Evolutionary conservation across 139 green algal genomes (phyloP).

Genomic region (Closterium sp.): DNA sequence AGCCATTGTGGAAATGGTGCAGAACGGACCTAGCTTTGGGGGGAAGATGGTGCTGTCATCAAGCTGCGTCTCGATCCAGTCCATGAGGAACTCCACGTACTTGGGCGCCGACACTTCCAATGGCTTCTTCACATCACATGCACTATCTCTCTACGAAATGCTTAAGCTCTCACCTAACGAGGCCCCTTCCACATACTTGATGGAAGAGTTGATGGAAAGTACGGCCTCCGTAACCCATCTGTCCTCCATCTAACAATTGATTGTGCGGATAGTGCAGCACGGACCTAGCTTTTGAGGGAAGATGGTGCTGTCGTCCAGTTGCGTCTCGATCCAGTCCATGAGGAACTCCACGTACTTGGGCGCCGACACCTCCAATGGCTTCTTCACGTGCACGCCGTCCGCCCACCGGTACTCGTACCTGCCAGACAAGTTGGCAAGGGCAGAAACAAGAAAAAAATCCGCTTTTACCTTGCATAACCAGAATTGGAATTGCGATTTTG

Average conservation of each 20-base stretch:
- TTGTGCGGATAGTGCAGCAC: not conserved
- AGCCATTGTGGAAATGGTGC: no score
- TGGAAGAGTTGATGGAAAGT: no score
- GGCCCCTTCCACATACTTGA: no score
- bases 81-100: constrained; percentile 94
- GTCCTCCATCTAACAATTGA: no score
- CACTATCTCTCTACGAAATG: no score
- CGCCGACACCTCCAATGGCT: constrained; percentile 85
- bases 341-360: constrained; percentile 94
- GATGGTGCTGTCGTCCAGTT: constrained; percentile 85
- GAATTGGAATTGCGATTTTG: no score
- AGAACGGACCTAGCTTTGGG: constrained; percentile 65
- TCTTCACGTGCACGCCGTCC: constrained; percentile 91
- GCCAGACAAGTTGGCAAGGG: not conserved
- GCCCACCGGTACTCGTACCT: constrained; percentile 97
- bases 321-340: constrained; percentile 96
- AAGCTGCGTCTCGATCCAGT: constrained; percentile 95
- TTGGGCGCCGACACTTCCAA: constrained; percentile 75
- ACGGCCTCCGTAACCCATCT: no score
- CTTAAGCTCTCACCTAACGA: no score
- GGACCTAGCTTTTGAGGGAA: constrained; percentile 82
- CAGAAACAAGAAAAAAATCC: not conserved
- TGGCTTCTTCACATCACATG: no score
- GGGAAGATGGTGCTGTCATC: constrained; percentile 90
- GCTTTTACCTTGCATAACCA: no score